Percentiles rank a stretch among this genome's conserved stretches.
phyloP scores from a whole-genome alignment of 768 basidiomycete species.

The Podaxis sp. region DNA sequence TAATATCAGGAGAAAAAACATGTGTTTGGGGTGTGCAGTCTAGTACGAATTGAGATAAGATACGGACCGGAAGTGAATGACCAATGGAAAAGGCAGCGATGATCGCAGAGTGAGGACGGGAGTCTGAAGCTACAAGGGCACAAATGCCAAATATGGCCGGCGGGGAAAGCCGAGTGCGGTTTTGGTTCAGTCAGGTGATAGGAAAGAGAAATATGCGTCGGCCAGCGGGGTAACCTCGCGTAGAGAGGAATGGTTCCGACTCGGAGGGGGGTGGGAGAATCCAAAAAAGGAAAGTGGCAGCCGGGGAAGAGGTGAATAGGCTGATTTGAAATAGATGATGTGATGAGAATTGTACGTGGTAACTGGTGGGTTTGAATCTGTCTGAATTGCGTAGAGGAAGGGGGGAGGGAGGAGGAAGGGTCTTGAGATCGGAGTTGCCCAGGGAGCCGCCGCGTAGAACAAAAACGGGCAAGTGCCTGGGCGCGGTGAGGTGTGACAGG shows the following conservation, averaged over 20 bases:
- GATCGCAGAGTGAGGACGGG: constrained; percentile 3
- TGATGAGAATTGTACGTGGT: not conserved
- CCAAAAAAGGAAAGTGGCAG: not conserved
- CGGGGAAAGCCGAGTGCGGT: not conserved
- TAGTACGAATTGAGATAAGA: constrained; percentile 11
- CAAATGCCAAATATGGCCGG: not conserved
- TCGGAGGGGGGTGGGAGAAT: constrained; percentile 11
- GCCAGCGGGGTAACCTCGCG: constrained; percentile 12
- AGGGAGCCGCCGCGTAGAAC: constrained; percentile 5
- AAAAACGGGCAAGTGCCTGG: constrained; percentile 13
- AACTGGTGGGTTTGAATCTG: not conserved
- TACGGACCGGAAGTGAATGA: constrained; percentile 10
- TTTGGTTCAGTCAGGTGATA: constrained; percentile 5
- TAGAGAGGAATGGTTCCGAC: constrained; percentile 10
- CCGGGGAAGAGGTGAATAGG: not conserved
- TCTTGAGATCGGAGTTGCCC: constrained; percentile 1
- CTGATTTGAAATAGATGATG: not conserved
- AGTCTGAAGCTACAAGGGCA: not conserved
- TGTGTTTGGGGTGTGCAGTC: constrained; percentile 6
- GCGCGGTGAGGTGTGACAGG: constrained; percentile 8
- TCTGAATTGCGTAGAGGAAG: not conserved
- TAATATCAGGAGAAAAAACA: constrained; percentile 1
- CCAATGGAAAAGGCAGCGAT: not conserved
- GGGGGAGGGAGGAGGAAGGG: not conserved
- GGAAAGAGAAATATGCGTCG: not conserved